Evolutionary conservation across 2,329 filamentous ascomycete species (phyloP).

Genomic region (Alternaria ethzedia): DNA sequence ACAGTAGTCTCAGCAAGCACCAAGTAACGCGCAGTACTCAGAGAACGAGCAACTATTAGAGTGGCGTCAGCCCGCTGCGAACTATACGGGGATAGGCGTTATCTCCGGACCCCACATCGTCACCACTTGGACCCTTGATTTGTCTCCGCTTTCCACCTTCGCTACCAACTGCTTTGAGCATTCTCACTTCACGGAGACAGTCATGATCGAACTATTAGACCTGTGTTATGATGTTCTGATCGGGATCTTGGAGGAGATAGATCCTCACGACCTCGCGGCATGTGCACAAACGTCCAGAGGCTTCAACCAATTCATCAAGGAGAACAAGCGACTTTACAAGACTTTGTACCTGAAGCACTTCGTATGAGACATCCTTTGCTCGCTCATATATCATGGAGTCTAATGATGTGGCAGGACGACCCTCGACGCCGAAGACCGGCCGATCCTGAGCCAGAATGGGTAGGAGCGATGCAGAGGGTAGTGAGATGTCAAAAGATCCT

Average conservation of each 20-base stretch:
- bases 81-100: neutral
- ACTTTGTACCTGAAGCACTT: constrained; percentile 65
- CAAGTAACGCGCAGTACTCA: neutral
- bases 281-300: constrained; percentile 38
- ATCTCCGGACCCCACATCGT: constrained; percentile 14
- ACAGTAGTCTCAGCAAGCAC: neutral
- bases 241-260: constrained; percentile 41
- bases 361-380: constrained; percentile 49
- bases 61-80: neutral
- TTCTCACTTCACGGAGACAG: neutral
- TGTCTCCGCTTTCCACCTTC: neutral
- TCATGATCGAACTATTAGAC: constrained; percentile 41
- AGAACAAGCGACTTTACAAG: constrained; percentile 66
- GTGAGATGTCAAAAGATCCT: constrained; percentile 54
- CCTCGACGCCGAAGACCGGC: constrained; percentile 35
- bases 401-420: constrained; percentile 46
- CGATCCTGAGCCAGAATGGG: constrained; percentile 41
- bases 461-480: constrained; percentile 35
- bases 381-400: neutral
- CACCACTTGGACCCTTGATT: neutral
- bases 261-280: constrained; percentile 39
- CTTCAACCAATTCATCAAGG: constrained; percentile 62
- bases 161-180: neutral
- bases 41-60: neutral
- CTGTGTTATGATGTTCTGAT: constrained; percentile 47